Base-by-base conservation (phyloP, 2,329 filamentous ascomycete species). In the Hypocreales sp. region DNA sequence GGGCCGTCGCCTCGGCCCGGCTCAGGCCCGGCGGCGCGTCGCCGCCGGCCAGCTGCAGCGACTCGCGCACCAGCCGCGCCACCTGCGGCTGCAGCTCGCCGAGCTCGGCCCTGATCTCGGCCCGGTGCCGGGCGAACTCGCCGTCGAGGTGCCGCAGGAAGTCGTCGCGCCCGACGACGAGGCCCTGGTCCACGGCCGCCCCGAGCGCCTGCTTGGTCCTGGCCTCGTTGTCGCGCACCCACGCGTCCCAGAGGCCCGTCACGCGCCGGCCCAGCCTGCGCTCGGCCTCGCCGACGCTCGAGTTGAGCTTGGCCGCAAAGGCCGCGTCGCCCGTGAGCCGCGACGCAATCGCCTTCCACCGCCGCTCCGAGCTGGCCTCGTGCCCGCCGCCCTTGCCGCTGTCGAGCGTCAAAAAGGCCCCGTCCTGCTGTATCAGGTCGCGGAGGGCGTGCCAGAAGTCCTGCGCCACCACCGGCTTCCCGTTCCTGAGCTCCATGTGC, bases 371-470 rank as follows among this genome's bases (percentile, higher is more conserved):
- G 4, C 61, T 50, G 12, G 55, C 38, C 10, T 53, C 42, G 13
- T 48, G 51, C n/a, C 44, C 46, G 11, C 55, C 41, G 3, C 47
- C 42, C 4, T 48, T 44, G n/a, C n/a, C n/a, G 17, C 54, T 52
- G 20, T 64, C 53, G 4, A 68, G 38, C 4, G 52, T 60, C 20
- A 69, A 42, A 21, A 71, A 55, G 17, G 52, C 48, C 2, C 52
- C 51, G 23, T 68, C 65, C 2, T 53, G 46, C 13, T 51, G 52
- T 25, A 79, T 62, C 31, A 64, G 57, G 28, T 65, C 61, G 15
- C 60, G 56, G 7, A 83, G 45, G 0, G 74, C 76, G 30, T 68
- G 57, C 66, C 71, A 83, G 33, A 83, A 79, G 3, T 71, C 61
- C 15, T 67, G 57, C 0, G 65, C 53, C 11, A 81, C 64, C 14